phyloP scores from a whole-genome alignment of 1,284 basidiomycete genomes.

The Pseudozyma sp. region DNA sequence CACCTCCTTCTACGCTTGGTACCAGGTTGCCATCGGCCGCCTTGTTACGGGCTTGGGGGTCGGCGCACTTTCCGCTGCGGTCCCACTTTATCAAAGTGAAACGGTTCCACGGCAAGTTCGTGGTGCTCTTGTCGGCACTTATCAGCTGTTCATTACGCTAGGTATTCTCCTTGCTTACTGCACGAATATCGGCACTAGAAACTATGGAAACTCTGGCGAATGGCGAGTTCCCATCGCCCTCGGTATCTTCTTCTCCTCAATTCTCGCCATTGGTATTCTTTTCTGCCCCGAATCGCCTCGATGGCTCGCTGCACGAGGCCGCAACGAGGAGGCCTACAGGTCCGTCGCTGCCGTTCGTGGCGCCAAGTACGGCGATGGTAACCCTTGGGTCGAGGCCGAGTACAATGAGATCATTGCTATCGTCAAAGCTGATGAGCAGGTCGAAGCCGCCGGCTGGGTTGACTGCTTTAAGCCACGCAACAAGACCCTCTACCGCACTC shows the following conservation, averaged over 20 bases:
- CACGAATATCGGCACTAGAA: constrained; percentile 63
- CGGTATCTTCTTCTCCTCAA: constrained; percentile 77
- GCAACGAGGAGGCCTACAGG: constrained; percentile 73
- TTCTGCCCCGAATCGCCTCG: constrained; percentile 82
- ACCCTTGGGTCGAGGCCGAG: constrained; percentile 64
- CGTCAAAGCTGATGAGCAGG: constrained; percentile 45
- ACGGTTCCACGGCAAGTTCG: constrained; percentile 81
- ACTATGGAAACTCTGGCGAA: constrained; percentile 70
- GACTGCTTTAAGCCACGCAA: constrained; percentile 63
- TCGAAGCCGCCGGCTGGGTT: constrained; percentile 49
- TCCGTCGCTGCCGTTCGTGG: constrained; percentile 76
- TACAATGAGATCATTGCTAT: constrained; percentile 62
- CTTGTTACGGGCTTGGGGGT: constrained; percentile 73
- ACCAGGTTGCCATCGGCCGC: constrained; percentile 75
- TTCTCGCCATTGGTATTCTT: constrained; percentile 78
- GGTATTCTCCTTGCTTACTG: constrained; percentile 81
- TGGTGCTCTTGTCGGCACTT: constrained; percentile 78
- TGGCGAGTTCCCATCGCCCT: constrained; percentile 80
- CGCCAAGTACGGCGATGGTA: constrained; percentile 62
- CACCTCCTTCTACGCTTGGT: constrained; percentile 65
- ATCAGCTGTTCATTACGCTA: constrained; percentile 72
- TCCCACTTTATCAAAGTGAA: constrained; percentile 81
- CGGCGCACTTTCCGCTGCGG: constrained; percentile 75
- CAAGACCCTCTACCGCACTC: constrained; percentile 66
- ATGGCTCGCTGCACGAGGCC: constrained; percentile 75